Conservation (phyloP, 768 basidiomycete species). For the Neoboletus magnificus region DNA sequence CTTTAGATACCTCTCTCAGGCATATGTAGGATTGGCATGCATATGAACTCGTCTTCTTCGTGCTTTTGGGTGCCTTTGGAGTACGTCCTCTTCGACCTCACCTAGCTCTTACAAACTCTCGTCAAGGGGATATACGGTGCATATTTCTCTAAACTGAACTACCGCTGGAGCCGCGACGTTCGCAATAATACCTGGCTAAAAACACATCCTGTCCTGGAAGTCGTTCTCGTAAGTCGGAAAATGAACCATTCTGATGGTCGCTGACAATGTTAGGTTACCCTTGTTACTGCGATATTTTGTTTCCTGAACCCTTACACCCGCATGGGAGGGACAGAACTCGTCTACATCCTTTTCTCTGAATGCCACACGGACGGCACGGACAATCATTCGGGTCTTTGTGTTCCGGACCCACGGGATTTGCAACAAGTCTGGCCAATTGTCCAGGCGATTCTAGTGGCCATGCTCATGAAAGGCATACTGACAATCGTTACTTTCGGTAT, state of each 20-base stretch:
- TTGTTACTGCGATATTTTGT: constrained; percentile 71
- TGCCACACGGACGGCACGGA: constrained; percentile 59
- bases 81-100: constrained; percentile 40
- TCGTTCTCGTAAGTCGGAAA: constrained; percentile 58
- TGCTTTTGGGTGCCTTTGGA: constrained; percentile 86
- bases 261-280: constrained; percentile 57
- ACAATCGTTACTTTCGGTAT: constrained; percentile 93
- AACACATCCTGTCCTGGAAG: constrained; percentile 77
- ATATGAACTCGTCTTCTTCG: constrained; percentile 81
- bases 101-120: constrained; percentile 5
- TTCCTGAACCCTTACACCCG: constrained; percentile 88
- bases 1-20: neutral
- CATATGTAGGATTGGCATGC: constrained; percentile 84
- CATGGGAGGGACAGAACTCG: constrained; percentile 94
- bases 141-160: constrained; percentile 87
- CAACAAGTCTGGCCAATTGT: constrained; percentile 60
- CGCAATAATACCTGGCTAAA: constrained; percentile 81
- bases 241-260: neutral
- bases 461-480: constrained; percentile 76
- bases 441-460: constrained; percentile 63
- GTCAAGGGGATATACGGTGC: constrained; percentile 89
- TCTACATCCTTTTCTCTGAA: constrained; percentile 88
- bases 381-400: constrained; percentile 67
- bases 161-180: constrained; percentile 81
- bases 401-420: constrained; percentile 55